Base-by-base conservation (phyloP, 257 asterid species). In the Dorcoceras hygrometricum region DNA sequence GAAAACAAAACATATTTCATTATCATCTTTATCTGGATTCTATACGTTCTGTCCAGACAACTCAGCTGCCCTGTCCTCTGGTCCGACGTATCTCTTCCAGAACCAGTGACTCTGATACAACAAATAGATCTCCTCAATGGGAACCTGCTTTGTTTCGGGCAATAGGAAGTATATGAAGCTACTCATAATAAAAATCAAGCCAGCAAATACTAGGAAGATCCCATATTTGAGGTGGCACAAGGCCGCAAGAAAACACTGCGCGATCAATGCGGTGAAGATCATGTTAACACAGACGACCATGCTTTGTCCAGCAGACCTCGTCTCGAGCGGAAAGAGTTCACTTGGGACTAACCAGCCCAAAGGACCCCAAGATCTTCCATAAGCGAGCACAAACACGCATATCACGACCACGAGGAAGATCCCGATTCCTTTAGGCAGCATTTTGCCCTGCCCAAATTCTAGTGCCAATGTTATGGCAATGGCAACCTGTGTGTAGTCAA, bases 141-240 rank as follows among this genome's bases (percentile, higher is more conserved):
- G 98, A 6, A 92, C 96, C 76, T 92, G 98, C 78, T 92, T 89
- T 3, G 97, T 92, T 83, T 92, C 98, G 0, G 97, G 98, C 83
- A 92, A 46, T 53, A 92, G 84, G 73, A 92, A 84, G 87, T 39
- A 87, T 39, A 92, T 73, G 57, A 92, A 92, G 78, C 76, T 56
- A 56, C 78, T 82, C 98, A 89, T 91, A 65, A 71, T 18, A 62
- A 80, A 23, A 9, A 92, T 92, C 82, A 89, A 70, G 8, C 66
- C 78, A 0, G 88, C 98, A 0, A 92, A 92, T 7, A 92, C 73
- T 72, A 92, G 51, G 78, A 91, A 91, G 61, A 91, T 87, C 2
- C 98, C 95, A n/a, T 79, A 91, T 74, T 76, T 87, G 8, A 91
- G 86, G 63, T 85, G 85, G 58, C 98, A 91, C 4, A 91, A 77